Evolutionary conservation across 257 asterid genomes (phyloP).

Genomic region (Perilla frutescens): DNA sequence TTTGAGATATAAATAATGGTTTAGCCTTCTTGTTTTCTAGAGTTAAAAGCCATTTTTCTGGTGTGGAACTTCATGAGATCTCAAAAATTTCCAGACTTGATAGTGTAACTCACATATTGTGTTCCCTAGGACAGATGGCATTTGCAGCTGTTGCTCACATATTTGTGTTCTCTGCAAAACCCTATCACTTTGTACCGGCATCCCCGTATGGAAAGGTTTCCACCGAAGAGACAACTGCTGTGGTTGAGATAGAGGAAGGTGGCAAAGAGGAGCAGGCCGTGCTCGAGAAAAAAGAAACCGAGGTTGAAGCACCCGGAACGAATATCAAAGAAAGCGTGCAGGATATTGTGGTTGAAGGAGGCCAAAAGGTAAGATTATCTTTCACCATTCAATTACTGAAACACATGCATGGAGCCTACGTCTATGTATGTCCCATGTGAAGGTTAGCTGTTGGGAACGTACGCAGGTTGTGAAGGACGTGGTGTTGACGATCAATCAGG

Average conservation of each 20-base stretch:
- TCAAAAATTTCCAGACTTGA: not conserved
- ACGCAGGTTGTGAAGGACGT: constrained; percentile 91
- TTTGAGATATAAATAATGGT: no score
- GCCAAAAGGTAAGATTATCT: constrained; percentile 68
- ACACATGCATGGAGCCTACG: no score
- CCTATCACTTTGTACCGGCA: constrained; percentile 64
- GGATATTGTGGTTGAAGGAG: constrained; percentile 94
- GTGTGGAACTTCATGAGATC: not conserved
- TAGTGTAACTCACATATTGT: not conserved
- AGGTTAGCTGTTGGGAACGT: constrained; percentile 7
- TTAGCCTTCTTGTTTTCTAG: no score
- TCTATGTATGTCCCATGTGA: no score
- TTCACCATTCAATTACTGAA: not conserved
- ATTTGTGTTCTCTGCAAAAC: constrained; percentile 81
- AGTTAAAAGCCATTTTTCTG: not conserved
- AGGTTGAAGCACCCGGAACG: constrained; percentile 81
- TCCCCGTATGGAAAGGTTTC: constrained; percentile 49
- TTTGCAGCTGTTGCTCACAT: constrained; percentile 93
- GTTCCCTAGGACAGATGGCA: constrained; percentile 70
- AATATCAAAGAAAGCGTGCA: constrained; percentile 91
- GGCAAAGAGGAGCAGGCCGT: constrained; percentile 54
- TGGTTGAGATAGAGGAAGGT: constrained; percentile 58
- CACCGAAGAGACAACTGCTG: constrained; percentile 55
- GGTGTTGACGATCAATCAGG: constrained; percentile 89
- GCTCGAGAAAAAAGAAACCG: constrained; percentile 65